Evolutionary conservation across 176 grass and related monocot genomes (phyloP), one percentile per base, ranked within the genome.

Genomic region (Musa itinerans): DNA sequence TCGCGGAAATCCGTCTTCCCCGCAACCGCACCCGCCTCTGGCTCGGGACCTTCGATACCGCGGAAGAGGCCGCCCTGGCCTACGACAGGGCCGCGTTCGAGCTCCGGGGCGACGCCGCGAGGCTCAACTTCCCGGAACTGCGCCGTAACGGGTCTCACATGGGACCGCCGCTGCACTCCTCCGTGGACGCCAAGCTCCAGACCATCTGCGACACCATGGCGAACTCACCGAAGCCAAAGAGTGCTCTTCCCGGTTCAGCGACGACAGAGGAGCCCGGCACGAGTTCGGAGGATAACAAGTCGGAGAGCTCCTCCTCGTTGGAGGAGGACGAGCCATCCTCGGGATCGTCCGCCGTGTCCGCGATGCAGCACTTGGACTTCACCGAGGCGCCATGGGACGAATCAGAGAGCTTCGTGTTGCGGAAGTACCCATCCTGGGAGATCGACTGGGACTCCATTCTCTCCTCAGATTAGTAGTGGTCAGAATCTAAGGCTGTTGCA

Each of bases 401-500:
- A 69, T 83, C 87, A 0, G 76, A 86, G 53, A 84, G 75, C 67
- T 79, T 90, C 74, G 26, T 78, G 52, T 77, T 97, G 74, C 59
- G 62, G 67, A 97, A 97, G 75, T 97, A 97, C 65, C 94, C 94
- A 0, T 97, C 94, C 3, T 86, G 87, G 82, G 94, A 97, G 81
- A 97, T 97, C 75, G 94, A 97, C 19, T 97, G 94, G 94, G 94
- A 97, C 56, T 78, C 87, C 0, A 96, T 96, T 48, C 90, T 96
- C 76, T 78, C 87, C 10, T 64, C 55, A 11, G 53, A 73, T 34
- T 69, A 80, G 34, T 29, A n/a, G 24, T 34, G 34, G 4, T 43
- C 34, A 43, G 34, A 43, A 43, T 11, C 15, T 26, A 27, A 11
- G 9, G 65, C 29, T 48, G 12, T 9, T 43, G 65, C 65, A 68